Evolutionary conservation across 2,329 filamentous ascomycete species (phyloP), one percentile per base, ranked within the genome.

Genomic region (Botrytis aclada): DNA sequence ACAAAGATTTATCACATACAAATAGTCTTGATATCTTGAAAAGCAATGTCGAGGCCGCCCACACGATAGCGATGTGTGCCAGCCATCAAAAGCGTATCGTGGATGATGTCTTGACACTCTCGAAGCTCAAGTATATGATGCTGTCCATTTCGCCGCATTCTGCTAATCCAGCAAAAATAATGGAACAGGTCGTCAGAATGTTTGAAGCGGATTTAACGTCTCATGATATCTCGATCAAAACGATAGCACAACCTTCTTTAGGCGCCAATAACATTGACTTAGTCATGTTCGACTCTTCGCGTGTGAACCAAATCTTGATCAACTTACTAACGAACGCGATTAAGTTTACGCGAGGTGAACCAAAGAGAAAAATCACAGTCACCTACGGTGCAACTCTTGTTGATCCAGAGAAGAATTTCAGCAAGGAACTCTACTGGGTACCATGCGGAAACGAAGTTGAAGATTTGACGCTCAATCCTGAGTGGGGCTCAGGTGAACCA

Each of bases 301-400:
- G 93, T 37, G 89, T 95, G 64, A 88, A 93, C 70, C 93, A 96
- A 81, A 91, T 95, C 1, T 84, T 95, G 9, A 94, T 95, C 79
- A 96, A 95, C 77, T 85, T 96, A 3, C 88, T 93, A 25, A 93
- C 92, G 5, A 95, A 95, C 78, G 92, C 92, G 0, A 90, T 96
- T 81, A 95, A 95, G 78, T 96, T 95, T 79, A 96, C 93, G 0
- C 90, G 89, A 60, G 86, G 85, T 0, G 88, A 90, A 29, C 85
- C 85, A 22, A 87, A 84, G 16, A 86, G 90, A 10, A 87, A 88
- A 61, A 85, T 89, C 54, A 83, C 82, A 3, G 83, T 88, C 0
- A 82, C 81, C 51, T 77, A 75, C 41, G 75, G 75, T 45, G 76
- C 74, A 9, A 65, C 72, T 29, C 32, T 37, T 56, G 71, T 70